phyloP scores from a whole-genome alignment of 2,329 filamentous ascomycete genomes.

The Fusarium sp. region DNA sequence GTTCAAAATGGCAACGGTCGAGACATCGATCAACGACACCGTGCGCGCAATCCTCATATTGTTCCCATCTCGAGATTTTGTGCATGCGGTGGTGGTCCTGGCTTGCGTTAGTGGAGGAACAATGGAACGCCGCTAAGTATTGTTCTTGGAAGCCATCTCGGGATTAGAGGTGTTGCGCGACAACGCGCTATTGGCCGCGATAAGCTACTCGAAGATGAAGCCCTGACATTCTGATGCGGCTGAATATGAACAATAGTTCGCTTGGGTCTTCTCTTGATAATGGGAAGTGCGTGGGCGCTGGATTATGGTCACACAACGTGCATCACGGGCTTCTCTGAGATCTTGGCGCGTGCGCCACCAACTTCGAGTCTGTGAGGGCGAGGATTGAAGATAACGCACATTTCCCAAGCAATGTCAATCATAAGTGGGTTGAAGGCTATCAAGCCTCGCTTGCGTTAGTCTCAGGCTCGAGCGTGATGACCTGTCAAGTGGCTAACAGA shows the following conservation, averaged over 20 bases:
- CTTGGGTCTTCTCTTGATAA: too few species aligned
- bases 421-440: background rate
- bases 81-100: background rate
- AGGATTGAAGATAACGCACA: background rate
- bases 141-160: slow-evolving; percentile 9
- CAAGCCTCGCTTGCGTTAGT: background rate
- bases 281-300: background rate
- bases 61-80: background rate
- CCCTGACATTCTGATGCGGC: background rate
- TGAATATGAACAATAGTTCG: slow-evolving; percentile 1
- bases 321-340: background rate
- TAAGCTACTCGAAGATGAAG: background rate
- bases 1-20: background rate
- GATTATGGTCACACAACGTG: background rate
- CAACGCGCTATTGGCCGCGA: background rate
- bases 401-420: background rate
- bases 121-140: slow-evolving; percentile 27
- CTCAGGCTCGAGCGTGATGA: background rate
- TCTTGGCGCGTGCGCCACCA: background rate
- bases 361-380: background rate
- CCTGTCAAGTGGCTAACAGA: too few species aligned
- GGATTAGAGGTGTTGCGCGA: background rate
- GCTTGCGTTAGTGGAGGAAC: slow-evolving; percentile 7
- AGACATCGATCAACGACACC: too few species aligned
- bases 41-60: background rate